These are phyloP conservation scores for Lathyrus aphaca DNA, from an alignment of 306 rosid genomes.

Conservation along the genomic window DNA sequence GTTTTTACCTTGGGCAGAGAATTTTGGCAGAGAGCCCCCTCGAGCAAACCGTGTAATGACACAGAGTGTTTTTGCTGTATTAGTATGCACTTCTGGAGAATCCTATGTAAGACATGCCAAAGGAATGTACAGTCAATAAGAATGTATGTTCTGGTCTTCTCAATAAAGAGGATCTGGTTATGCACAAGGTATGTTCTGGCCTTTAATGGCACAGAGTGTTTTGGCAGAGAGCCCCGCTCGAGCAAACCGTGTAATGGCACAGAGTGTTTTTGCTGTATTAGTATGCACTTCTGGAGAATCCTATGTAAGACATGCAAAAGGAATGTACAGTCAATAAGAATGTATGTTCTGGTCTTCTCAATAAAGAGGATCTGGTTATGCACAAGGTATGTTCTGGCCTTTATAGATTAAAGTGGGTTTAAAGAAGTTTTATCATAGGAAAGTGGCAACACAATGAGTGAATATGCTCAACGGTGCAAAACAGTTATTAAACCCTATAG, in stretches of 20 bases:
- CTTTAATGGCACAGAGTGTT: too few relatives aligned
- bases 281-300: slow-evolving; percentile 96
- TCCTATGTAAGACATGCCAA: too few relatives aligned
- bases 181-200: too few relatives aligned
- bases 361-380: slow-evolving; percentile 23
- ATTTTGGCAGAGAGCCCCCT: slow-evolving; percentile 81
- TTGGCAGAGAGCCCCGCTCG: slow-evolving; percentile 67
- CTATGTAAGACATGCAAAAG: slow-evolving; percentile 53
- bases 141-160: too few relatives aligned
- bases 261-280: slow-evolving; percentile 94
- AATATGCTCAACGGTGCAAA: slow-evolving; percentile 6
- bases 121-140: too few relatives aligned
- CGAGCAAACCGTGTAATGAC: too few relatives aligned
- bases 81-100: too few relatives aligned
- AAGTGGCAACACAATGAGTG: not conserved
- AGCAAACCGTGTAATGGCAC: slow-evolving; percentile 93
- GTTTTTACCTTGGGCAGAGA: slow-evolving; percentile 76
- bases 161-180: too few relatives aligned
- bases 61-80: too few relatives aligned
- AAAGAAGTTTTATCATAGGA: not conserved
- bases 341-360: slow-evolving; percentile 18
- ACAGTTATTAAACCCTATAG: not conserved
- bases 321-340: slow-evolving; percentile 28
- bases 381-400: slow-evolving; percentile 16
- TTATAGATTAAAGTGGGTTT: not conserved